Base-by-base conservation (phyloP, 1,284 basidiomycete genomes). In the Ceratobasidium sp. region DNA sequence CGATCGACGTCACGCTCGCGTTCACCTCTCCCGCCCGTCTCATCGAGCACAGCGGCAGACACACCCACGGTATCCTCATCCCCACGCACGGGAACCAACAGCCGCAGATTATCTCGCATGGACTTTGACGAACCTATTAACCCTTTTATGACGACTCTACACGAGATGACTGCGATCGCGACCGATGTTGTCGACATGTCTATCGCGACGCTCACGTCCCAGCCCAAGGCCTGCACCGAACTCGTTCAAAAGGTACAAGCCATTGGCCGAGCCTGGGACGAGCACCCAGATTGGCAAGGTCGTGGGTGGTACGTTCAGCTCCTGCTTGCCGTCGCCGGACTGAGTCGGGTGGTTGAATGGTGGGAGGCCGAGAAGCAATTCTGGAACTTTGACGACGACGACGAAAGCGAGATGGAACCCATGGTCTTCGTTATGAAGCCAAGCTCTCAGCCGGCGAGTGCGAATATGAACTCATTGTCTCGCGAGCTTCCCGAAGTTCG, bases 331-430 rank as follows among this genome's bases (percentile, higher is more conserved):
- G 91, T 99, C 61, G 97, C 97, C 51, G 94, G 92, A 77, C 88
- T 99, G 73, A 94, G 91, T 79, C 92, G 97, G 72, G 96, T 99
- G 33, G 90, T 98, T 73, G 97, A 99, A 79, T 99, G 97, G 97
- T 99, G 96, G 96, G 95, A 98, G 80, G 96, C 96, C n/a, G 97
- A 99, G 83, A 96, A 96, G 79, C 94, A 96, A 75, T 99, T 99
- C 81, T 99, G 97, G 97, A 98, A 98, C 78, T 98, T 98, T 78
- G 92, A 96, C 79, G 95, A 96, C 74, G 92, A 96, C 74, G 81
- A 81, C 66, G 92, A 95, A 69, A 81, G 84, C 56, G 82, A 85
- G 73, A 79, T 77, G 46, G 95, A 97, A 76, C 92, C 92, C 0
- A 83, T 96, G 69, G 87, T 90, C 74, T 96, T 96, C 78, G 92